A percentile compares a stretch with the other conserved stretches of the same genome.
These are phyloP conservation scores for Phytophthora macrochlamydospora DNA, from an alignment of 352 stramenopile species.

Conservation along the genomic window DNA sequence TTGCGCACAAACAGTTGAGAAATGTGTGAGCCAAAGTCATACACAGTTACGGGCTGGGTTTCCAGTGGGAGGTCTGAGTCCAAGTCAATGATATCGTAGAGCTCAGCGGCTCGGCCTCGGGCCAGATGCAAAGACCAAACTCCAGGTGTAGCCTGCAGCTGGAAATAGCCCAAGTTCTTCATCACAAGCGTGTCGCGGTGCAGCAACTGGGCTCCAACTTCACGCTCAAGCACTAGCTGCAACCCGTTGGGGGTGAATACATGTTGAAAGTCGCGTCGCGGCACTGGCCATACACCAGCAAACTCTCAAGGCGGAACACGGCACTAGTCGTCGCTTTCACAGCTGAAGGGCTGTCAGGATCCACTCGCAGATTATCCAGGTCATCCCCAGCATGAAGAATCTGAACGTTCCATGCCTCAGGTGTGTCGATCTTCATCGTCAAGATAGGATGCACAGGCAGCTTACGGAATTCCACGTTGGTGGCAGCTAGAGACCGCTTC, in stretches of 20 bases:
- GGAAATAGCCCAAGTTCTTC: conserved; percentile 99
- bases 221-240: conserved; percentile 89
- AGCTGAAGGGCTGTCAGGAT: conserved; percentile 56
- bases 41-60: conserved; percentile 56
- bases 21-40: conserved; percentile 89
- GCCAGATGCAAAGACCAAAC: conserved; percentile 94
- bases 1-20: conserved; percentile 93
- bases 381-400: conserved; percentile 72
- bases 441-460: conserved; percentile 89
- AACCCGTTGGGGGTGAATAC: conserved; percentile 90
- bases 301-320: conserved; percentile 86
- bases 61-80: conserved; percentile 46
- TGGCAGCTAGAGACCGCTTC: conserved; percentile 41
- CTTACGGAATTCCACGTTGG: conserved; percentile 73
- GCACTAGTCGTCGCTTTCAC: conserved; percentile 70
- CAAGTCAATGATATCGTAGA: conserved; percentile 80
- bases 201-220: conserved; percentile 54
- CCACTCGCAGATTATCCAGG: conserved; percentile 92
- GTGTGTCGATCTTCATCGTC: conserved; percentile 93
- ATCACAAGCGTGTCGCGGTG: conserved; percentile 98
- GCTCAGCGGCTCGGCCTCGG: conserved; percentile 65
- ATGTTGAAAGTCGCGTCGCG: conserved; percentile 81
- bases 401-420: conserved; percentile 94
- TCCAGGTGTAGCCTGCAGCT: conserved; percentile 96
- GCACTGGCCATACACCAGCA: conserved; percentile 93